phyloP scores from a whole-genome alignment of 805 yeast species.

The Candida broadrunensis region DNA sequence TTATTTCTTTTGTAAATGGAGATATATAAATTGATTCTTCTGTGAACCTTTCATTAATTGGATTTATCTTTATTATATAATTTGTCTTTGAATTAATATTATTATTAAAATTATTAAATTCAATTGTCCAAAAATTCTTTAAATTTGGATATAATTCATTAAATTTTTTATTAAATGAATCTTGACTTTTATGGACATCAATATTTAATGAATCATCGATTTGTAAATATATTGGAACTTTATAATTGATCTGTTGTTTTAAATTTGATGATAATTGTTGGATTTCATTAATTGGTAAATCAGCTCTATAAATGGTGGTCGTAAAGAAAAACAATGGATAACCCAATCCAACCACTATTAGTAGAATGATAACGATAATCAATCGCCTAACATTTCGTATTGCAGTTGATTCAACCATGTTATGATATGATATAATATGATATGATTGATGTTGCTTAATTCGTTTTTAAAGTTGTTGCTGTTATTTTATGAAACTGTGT shows the following conservation, averaged over 20 bases:
- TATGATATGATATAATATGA: too few relatives aligned
- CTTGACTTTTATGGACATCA: conserved; percentile 33
- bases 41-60: conserved; percentile 2
- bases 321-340: conserved; percentile 60
- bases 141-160: conserved; percentile 18
- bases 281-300: conserved; percentile 49
- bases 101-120: conserved; percentile 3
- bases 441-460: too few relatives aligned
- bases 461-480: neutral
- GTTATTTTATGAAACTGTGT: too few relatives aligned
- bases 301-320: conserved; percentile 62
- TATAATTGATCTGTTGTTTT: conserved; percentile 19
- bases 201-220: conserved; percentile 26
- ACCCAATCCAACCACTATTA: conserved; percentile 34
- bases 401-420: neutral
- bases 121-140: conserved; percentile 26
- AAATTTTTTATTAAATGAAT: conserved; percentile 27
- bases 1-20: conserved; percentile 32
- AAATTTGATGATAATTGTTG: conserved; percentile 25
- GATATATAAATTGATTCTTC: conserved; percentile 23
- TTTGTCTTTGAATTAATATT: conserved; percentile 18
- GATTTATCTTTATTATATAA: conserved; percentile 32
- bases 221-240: conserved; percentile 45
- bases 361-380: conserved; percentile 10
- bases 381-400: conserved; percentile 6